Base-by-base conservation (phyloP, 1,139 yeast genomes). In the Blastobotrys capitulatus region DNA sequence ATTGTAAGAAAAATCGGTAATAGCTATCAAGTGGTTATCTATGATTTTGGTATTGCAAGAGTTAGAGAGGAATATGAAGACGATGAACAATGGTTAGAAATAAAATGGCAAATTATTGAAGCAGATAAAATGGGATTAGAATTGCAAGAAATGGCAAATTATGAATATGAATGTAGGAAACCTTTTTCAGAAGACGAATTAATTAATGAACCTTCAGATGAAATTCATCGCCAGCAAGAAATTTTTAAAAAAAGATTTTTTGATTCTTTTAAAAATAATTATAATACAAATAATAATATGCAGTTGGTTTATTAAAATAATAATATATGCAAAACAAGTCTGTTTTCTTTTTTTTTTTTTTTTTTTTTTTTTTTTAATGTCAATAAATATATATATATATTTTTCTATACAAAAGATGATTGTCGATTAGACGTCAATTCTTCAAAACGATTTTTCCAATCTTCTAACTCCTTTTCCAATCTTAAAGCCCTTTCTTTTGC, bases 381-480 rank as follows among this genome's bases (percentile, higher is more conserved):
- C 25, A 22, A 29, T 29, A 29, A 6, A 29, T 29, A 29, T 27
- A 38, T 38, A n/a, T 22, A 34, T 34, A 34, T 16, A 34, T 34
- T 15, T 34, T 20, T 8, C 18, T 43, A 49, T 10, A 51, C 52
- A 49, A 51, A 46, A 20, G 52, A 49, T 10, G 45, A 43, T 15
- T 46, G 48, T 10, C 53, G 44, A 22, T 42, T 52, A 18, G 49
- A 29, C 6, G 54, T 47, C 38, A 51, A 38, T 29, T 49, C 42
- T 38, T 71, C 72, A 54, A 69, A 72, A 52, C 77, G 69, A 43
- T 71, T 71, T 59, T 78, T 78, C 79, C 89, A 80, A 52, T 79
- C 82, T 45, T 78, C 73, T 16, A 84, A 67, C 61, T 86, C 95
- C 59, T 74, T 78, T 64, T 86, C 89, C 55, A 83, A 64, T 51